Evolutionary conservation across 345 rosid genomes (phyloP).

Genomic region (Lagerstroemia speciosa): DNA sequence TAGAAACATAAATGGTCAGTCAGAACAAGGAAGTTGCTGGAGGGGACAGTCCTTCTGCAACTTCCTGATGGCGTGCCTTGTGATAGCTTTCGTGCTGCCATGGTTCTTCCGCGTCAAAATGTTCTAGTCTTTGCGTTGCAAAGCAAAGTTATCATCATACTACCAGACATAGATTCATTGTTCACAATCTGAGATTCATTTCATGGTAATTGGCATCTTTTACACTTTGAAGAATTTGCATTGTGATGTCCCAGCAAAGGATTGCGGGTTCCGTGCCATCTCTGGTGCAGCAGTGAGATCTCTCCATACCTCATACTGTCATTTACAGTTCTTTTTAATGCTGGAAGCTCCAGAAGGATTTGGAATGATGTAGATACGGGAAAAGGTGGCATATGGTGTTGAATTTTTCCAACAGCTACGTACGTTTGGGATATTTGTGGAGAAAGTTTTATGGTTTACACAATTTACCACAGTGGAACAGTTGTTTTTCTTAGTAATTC

Average conservation of each 20-base stretch:
- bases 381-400: no score
- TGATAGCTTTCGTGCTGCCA: conserved; percentile 62
- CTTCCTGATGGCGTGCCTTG: conserved; percentile 63
- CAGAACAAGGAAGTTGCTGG: conserved; percentile 38
- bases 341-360: background rate
- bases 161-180: background rate
- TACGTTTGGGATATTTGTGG: no score
- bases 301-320: background rate
- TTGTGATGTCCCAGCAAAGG: no score
- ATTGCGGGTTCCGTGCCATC: no score
- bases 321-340: background rate
- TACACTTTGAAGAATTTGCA: no score
- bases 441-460: no score
- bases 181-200: background rate
- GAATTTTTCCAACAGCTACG: no score
- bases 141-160: background rate
- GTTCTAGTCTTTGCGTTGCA: conserved; percentile 26
- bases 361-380: no score
- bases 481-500: no score
- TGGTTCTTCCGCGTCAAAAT: conserved; percentile 59
- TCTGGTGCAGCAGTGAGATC: background rate
- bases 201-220: background rate
- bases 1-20: conserved; percentile 14
- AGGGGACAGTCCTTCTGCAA: conserved; percentile 63
- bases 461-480: no score